Evolutionary conservation across 2,329 filamentous ascomycete genomes (phyloP).

Genomic region (Byssochlamys sp.): DNA sequence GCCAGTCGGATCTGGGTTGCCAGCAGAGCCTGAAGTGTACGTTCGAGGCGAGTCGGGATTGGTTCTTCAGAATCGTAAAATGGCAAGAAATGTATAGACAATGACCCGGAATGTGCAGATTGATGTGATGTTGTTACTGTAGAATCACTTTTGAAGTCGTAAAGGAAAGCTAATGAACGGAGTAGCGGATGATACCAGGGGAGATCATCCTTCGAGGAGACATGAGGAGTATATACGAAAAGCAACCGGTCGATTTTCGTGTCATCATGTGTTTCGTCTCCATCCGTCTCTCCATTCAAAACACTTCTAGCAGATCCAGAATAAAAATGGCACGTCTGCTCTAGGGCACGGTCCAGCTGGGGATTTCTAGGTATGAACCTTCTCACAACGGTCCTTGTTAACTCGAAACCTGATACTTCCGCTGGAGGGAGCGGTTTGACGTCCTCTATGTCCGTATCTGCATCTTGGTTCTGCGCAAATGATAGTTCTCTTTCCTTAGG

Average conservation of each 20-base stretch:
- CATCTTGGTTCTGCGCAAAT: conserved; percentile 3
- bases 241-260: conserved; percentile 37
- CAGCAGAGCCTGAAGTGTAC: conserved; percentile 29
- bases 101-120: conserved; percentile 19
- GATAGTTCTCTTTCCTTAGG: conserved; percentile 22
- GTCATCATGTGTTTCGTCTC: conserved; percentile 11
- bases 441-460: conserved; percentile 1
- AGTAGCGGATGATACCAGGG: conserved; percentile 85
- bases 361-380: conserved; percentile 74
- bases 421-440: conserved; percentile 13
- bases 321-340: conserved; percentile 76
- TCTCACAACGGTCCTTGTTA: conserved; percentile 60
- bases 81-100: conserved; percentile 46
- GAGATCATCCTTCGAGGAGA: conserved; percentile 49
- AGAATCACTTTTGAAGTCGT: conserved; percentile 36
- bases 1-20: conserved; percentile 29
- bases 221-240: conserved; percentile 71
- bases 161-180: conserved; percentile 63
- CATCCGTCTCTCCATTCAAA: conserved; percentile 14
- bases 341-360: conserved; percentile 60
- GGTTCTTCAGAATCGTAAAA: conserved; percentile 29
- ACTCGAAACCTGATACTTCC: conserved; percentile 22
- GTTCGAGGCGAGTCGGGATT: conserved; percentile 29
- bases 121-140: conserved; percentile 18
- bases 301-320: conserved; percentile 3